Conservation (phyloP, 2,329 filamentous ascomycete species). For the Alternaria sp. region DNA sequence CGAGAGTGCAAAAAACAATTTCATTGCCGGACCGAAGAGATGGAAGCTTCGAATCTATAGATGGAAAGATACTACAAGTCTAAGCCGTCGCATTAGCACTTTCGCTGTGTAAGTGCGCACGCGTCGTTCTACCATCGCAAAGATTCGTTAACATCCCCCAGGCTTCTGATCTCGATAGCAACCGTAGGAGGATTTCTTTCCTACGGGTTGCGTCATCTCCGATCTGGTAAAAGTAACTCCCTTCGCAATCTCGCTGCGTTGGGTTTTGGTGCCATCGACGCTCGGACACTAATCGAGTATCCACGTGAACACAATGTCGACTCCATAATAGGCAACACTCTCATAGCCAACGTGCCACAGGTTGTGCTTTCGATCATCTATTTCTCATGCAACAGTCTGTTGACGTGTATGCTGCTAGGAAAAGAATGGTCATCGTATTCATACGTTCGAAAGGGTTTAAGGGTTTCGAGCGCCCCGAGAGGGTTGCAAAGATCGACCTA, state of each 20-base stretch:
- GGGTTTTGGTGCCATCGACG: not conserved
- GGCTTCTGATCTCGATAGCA: not conserved
- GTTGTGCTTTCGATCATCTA: slow-evolving; percentile 38
- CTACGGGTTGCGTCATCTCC: not conserved
- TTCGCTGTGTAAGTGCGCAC: not conserved
- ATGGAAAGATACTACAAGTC: not conserved
- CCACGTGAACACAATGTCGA: not conserved
- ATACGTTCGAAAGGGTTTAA: slow-evolving; percentile 35
- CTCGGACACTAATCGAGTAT: not conserved
- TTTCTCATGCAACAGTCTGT: slow-evolving; percentile 53
- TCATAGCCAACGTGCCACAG: not conserved
- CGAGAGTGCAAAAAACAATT: not conserved
- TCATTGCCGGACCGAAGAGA: not conserved
- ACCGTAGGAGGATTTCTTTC: not conserved
- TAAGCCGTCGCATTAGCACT: not conserved
- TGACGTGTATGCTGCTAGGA: slow-evolving; percentile 57
- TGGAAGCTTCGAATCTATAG: not conserved
- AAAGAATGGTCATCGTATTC: slow-evolving; percentile 56
- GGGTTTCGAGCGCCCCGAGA: slow-evolving; percentile 42
- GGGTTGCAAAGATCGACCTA: slow-evolving; percentile 49
- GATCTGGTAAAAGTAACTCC: not conserved
- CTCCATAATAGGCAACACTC: not conserved
- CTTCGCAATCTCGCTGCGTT: not conserved
- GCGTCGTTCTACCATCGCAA: not conserved
- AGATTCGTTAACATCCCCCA: not conserved